Evolutionary conservation across 257 asterid genomes (phyloP).

Genomic region (Hygrophila difformis): DNA sequence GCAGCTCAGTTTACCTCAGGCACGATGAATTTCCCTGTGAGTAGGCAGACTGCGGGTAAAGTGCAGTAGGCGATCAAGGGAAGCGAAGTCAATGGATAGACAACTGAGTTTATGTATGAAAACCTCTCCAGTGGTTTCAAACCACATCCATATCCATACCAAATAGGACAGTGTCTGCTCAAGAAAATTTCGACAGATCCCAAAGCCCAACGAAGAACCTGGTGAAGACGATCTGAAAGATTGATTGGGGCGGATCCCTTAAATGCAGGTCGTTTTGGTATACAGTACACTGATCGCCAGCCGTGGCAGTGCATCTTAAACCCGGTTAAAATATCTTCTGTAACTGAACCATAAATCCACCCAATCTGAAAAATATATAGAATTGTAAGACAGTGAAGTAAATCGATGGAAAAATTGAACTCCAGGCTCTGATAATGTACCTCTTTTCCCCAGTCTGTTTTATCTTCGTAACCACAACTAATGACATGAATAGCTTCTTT

Average conservation of each 20-base stretch:
- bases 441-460: slow-evolving; percentile 99
- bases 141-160: slow-evolving; percentile 97
- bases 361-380: slow-evolving; percentile 51
- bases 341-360: slow-evolving; percentile 96
- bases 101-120: slow-evolving; percentile 83
- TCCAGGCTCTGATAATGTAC: slow-evolving; percentile 20
- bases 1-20: slow-evolving; percentile 52
- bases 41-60: slow-evolving; percentile 88
- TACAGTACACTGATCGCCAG: slow-evolving; percentile 95
- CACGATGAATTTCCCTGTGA: slow-evolving; percentile 87
- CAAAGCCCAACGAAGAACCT: slow-evolving; percentile 97
- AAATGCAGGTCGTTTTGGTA: slow-evolving; percentile 76
- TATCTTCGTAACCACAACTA: slow-evolving; percentile 94
- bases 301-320: slow-evolving; percentile 99
- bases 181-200: slow-evolving; percentile 87
- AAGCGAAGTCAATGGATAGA: slow-evolving; percentile 85
- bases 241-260: slow-evolving; percentile 97
- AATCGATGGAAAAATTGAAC: not conserved
- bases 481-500: slow-evolving; percentile 98
- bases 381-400: slow-evolving; percentile 7
- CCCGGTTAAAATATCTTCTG: slow-evolving; percentile 96
- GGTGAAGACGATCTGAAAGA: slow-evolving; percentile 95
- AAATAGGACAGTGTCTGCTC: slow-evolving; percentile 93
- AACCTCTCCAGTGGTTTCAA: slow-evolving; percentile 91
- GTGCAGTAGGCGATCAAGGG: slow-evolving; percentile 86